phyloP scores from a whole-genome alignment of 106 monocot genomes.

The Apostasia shenzhenica region DNA sequence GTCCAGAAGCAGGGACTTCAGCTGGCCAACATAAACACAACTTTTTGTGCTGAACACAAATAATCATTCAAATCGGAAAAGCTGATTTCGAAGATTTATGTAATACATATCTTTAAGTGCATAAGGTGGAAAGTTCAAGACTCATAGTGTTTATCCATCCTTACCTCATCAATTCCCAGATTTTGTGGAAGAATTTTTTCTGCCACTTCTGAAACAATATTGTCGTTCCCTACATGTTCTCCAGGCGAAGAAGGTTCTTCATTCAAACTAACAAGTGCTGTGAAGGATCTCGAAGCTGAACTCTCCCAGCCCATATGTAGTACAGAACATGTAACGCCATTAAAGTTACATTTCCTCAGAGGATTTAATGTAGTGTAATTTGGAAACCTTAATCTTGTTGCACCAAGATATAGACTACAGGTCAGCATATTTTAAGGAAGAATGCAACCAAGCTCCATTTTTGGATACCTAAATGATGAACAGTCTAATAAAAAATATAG shows the following conservation, averaged over 20 bases:
- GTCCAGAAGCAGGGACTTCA: slow-evolving; percentile 64
- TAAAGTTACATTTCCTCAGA: not conserved
- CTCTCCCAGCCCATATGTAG: slow-evolving; percentile 3
- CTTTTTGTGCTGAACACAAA: not conserved
- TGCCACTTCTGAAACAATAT: slow-evolving; percentile 14
- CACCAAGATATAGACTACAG: slow-evolving; percentile 1
- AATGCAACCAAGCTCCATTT: slow-evolving; percentile 9
- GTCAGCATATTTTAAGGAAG: not conserved
- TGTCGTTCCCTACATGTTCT: slow-evolving; percentile 14
- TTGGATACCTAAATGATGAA: slow-evolving; percentile 10
- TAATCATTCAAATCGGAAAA: not conserved
- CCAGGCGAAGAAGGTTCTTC: slow-evolving; percentile 14
- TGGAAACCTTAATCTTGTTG: slow-evolving; percentile 9
- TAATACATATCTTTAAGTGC: not conserved
- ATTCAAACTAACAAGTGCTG: slow-evolving; percentile 27
- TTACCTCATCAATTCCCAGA: slow-evolving; percentile 44
- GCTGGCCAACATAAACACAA: slow-evolving; percentile 27
- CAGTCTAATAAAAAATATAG: too few relatives aligned
- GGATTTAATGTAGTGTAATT: slow-evolving; percentile 7
- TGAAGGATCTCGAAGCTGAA: slow-evolving; percentile 24
- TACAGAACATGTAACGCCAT: slow-evolving; percentile 16
- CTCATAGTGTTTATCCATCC: not conserved
- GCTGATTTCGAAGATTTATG: not conserved
- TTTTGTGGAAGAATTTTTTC: slow-evolving; percentile 18
- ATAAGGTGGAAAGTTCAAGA: not conserved